Evolutionary conservation across 148 eudicot genomes (phyloP).

Genomic region (Drosera capensis): DNA sequence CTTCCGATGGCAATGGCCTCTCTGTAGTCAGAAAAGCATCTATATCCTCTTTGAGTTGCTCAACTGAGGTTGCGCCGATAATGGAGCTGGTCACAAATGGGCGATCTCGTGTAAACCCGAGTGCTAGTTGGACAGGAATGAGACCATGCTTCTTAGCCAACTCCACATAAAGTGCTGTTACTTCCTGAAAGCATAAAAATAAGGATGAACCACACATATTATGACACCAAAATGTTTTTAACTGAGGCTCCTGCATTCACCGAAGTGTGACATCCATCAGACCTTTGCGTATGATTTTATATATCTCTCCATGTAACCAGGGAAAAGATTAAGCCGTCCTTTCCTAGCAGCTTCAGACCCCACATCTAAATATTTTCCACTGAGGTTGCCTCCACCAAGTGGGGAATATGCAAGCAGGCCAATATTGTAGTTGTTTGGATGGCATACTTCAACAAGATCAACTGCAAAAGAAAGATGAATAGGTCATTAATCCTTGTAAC

Average conservation of each 20-base stretch:
- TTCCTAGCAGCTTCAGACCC: conserved; percentile 62
- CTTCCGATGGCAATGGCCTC: conserved; percentile 55
- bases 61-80: conserved; percentile 76
- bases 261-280: conserved; percentile 2
- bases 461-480: conserved; percentile 28
- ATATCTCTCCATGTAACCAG: conserved; percentile 94
- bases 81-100: conserved; percentile 81
- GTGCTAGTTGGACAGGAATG: conserved; percentile 61
- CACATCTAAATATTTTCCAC: conserved; percentile 69
- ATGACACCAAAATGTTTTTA: not conserved
- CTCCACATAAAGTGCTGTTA: conserved; percentile 53
- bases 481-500: too few relatives aligned
- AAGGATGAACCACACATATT: not conserved
- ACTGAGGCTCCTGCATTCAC: not conserved
- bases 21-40: conserved; percentile 55
- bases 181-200: conserved; percentile 42
- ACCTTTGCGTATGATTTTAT: conserved; percentile 63
- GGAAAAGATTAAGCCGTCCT: conserved; percentile 88
- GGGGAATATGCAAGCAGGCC: conserved; percentile 92
- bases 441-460: conserved; percentile 95
- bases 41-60: conserved; percentile 73
- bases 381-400: conserved; percentile 72
- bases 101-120: conserved; percentile 70
- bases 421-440: conserved; percentile 80
- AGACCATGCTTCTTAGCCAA: conserved; percentile 79